Evolutionary conservation across 2,329 filamentous ascomycete species (phyloP).

Genomic region (Colletotrichum tropicale): DNA sequence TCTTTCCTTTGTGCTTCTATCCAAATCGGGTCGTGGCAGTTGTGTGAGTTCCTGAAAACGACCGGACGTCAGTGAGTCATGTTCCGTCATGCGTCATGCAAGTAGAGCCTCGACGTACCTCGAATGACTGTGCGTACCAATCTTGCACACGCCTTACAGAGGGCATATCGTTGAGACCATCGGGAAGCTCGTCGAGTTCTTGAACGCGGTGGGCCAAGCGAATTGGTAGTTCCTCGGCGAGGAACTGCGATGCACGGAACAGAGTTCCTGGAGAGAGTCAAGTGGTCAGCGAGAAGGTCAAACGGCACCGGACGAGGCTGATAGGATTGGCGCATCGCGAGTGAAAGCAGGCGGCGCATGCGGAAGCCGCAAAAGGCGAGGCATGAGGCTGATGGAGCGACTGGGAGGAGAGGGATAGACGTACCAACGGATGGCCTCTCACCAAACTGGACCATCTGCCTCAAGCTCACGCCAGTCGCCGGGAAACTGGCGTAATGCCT

Average conservation of each 20-base stretch:
- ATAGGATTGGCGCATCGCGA: neutral
- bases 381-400: slow-evolving; percentile 7
- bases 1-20: slow-evolving; percentile 76
- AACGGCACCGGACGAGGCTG: neutral
- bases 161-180: slow-evolving; percentile 97
- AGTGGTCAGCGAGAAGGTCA: neutral
- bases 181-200: slow-evolving; percentile 88
- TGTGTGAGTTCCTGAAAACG: slow-evolving; percentile 82
- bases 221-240: slow-evolving; percentile 97
- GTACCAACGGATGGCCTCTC: slow-evolving; percentile 89
- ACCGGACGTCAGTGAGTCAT: slow-evolving; percentile 13
- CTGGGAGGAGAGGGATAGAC: slow-evolving; percentile 28
- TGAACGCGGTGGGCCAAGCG: slow-evolving; percentile 95
- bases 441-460: slow-evolving; percentile 99
- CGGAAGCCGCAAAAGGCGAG: neutral
- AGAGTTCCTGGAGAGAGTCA: slow-evolving; percentile 72
- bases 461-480: slow-evolving; percentile 91
- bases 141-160: slow-evolving; percentile 94
- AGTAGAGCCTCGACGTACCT: slow-evolving; percentile 64
- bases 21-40: slow-evolving; percentile 78
- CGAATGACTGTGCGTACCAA: slow-evolving; percentile 99
- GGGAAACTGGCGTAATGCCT: slow-evolving; percentile 96
- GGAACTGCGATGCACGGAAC: slow-evolving; percentile 96
- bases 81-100: neutral
- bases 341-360: neutral